Evolutionary conservation across 352 stramenopile species (phyloP).

Genomic region (Phytophthora kernoviae): DNA sequence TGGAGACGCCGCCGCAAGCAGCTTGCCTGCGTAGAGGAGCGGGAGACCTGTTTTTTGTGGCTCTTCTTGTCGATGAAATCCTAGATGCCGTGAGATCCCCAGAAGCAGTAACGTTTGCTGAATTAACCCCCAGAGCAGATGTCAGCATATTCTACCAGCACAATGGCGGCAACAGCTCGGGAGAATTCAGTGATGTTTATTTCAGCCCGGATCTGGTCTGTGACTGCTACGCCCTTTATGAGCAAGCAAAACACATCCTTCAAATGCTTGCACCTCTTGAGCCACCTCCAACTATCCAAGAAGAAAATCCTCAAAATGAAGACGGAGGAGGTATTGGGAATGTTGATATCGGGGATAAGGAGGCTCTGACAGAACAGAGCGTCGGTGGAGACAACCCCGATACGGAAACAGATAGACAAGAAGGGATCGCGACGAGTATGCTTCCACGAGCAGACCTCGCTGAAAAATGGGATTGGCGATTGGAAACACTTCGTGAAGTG

Average conservation of each 20-base stretch:
- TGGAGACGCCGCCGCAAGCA: constrained; percentile 28
- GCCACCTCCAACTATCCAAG: background rate
- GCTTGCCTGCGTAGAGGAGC: constrained; percentile 15
- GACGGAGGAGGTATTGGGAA: background rate
- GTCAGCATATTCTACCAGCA: constrained; percentile 40
- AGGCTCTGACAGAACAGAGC: constrained; percentile 6
- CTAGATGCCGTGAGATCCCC: constrained; percentile 38
- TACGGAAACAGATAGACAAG: background rate
- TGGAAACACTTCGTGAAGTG: constrained; percentile 33
- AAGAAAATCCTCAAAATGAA: constrained; percentile 8
- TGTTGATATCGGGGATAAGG: background rate
- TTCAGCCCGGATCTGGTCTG: constrained; percentile 34
- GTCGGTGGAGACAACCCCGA: background rate
- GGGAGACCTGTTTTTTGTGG: constrained; percentile 51
- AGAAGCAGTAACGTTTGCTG: constrained; percentile 31
- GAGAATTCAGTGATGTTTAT: constrained; percentile 44
- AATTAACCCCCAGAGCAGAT: constrained; percentile 31
- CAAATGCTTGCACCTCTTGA: constrained; percentile 5
- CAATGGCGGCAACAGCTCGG: background rate
- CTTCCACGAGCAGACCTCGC: background rate
- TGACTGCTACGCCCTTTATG: constrained; percentile 31
- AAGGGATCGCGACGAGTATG: background rate
- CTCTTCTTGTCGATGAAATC: constrained; percentile 62
- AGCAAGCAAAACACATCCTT: constrained; percentile 25
- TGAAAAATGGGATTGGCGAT: constrained; percentile 38